phyloP scores from a whole-genome alignment of 106 monocot genomes.

The Gastrodia elata region DNA sequence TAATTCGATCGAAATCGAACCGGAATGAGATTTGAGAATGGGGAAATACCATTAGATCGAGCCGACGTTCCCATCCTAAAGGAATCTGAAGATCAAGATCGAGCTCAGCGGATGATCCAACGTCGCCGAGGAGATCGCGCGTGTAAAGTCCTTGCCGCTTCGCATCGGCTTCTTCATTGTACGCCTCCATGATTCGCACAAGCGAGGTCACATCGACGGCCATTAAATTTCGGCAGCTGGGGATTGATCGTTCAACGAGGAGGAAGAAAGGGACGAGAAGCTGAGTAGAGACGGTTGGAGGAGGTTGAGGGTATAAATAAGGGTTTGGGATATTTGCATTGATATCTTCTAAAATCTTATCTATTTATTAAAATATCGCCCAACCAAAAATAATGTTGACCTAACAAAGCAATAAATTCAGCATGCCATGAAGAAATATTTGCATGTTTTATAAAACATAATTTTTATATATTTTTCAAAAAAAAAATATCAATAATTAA shows the following conservation, averaged over 20 bases:
- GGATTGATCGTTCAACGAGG: neutral
- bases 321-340: neutral
- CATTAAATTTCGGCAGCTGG: conserved; percentile 8
- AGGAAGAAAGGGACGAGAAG: neutral
- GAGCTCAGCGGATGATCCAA: conserved; percentile 15
- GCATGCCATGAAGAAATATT: no score
- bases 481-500: no score
- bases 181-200: conserved; percentile 7
- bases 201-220: conserved; percentile 27
- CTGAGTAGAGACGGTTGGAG: no score
- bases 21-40: neutral
- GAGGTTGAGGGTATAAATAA: conserved; percentile 1
- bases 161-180: conserved; percentile 2
- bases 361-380: no score
- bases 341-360: no score
- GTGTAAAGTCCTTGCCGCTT: conserved; percentile 13
- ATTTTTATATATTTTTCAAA: no score
- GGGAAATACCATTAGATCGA: conserved; percentile 16
- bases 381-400: no score
- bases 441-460: no score
- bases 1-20: neutral
- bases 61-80: conserved; percentile 14
- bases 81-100: conserved; percentile 23
- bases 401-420: no score
- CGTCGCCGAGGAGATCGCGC: conserved; percentile 24